Evolutionary conservation across 1,284 basidiomycete genomes (phyloP), one percentile per base, ranked within the genome.

Genomic region (Microbotryum scabiosae): DNA sequence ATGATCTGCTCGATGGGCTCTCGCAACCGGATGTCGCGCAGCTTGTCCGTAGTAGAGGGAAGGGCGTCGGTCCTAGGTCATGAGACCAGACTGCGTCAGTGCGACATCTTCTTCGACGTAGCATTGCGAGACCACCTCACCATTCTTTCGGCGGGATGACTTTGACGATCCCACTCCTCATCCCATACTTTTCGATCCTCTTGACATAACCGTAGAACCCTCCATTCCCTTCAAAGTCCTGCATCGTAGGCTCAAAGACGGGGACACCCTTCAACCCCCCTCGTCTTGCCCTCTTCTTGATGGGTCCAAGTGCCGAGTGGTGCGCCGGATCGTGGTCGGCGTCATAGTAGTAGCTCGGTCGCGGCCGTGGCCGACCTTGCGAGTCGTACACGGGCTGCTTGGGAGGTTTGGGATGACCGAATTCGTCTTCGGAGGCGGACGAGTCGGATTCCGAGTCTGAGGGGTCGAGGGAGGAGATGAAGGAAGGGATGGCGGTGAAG

Each of bases 141-240:
- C 93, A 96, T 79, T 93, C 88, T 71, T 84, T 82, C 2, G 92
- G 92, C 47, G 92, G 92, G 64, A 97, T 86, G 67, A 97, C 83
- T 77, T 97, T 97, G 65, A 92, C 85, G 63, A 97, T 93, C 23
- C 92, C 91, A 68, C 88, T 90, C 59, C 81, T 80, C 74, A 81
- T 81, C 0, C 92, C 92, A 88, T 93, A 97, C 59, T 82, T 81
- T 73, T 91, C 89, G 46, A 96, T 81, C 62, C 77, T 82, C 65
- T 83, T 85, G 81, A 94, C 86, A 74, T 91, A 97, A 5, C 75
- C 83, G 72, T 93, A 90, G 73, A 94, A 94, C 73, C 94, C 88
- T 69, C 80, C 72, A 23, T 66, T 54, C 5, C 32, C 45, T 14
- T 47, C 63, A 52, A 68, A 72, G 28, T 73, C 67, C 56, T 86